Conservation (phyloP, 768 basidiomycete genomes). For the Tremella mesenterica region DNA sequence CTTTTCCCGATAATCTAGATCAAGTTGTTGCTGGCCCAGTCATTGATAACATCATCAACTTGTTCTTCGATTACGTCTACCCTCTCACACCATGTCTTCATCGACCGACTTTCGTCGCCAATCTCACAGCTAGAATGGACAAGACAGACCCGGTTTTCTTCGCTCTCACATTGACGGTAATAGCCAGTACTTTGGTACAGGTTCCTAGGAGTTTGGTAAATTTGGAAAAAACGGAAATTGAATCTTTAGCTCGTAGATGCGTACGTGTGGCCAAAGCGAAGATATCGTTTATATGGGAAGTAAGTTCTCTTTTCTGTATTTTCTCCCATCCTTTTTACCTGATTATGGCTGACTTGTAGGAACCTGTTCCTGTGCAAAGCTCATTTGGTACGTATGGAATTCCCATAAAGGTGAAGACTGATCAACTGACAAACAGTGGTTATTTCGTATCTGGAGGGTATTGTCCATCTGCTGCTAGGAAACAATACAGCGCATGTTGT, state of each 20-base stretch:
- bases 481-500: conserved; percentile 37
- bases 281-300: conserved; percentile 21
- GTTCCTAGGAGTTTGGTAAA: conserved; percentile 81
- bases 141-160: conserved; percentile 48
- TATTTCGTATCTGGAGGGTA: conserved; percentile 33
- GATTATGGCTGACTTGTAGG: conserved; percentile 9
- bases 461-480: conserved; percentile 33
- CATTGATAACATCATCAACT: conserved; percentile 23
- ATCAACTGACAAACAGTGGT: conserved; percentile 11
- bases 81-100: conserved; percentile 86
- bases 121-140: conserved; percentile 67
- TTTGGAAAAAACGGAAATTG: conserved; percentile 63
- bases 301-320: conserved; percentile 8
- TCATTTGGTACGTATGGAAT: too few species aligned
- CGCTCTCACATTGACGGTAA: conserved; percentile 52
- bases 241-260: conserved; percentile 72
- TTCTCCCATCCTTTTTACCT: too few species aligned
- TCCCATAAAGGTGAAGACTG: background rate
- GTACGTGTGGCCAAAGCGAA: conserved; percentile 50
- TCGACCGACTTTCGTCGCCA: conserved; percentile 86
- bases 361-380: conserved; percentile 19
- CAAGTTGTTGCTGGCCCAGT: conserved; percentile 22
- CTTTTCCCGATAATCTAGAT: conserved; percentile 24
- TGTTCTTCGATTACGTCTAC: conserved; percentile 49
- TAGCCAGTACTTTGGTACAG: conserved; percentile 74